phyloP scores from a whole-genome alignment of 2,329 filamentous ascomycete genomes.

The Colletotrichum filicis region DNA sequence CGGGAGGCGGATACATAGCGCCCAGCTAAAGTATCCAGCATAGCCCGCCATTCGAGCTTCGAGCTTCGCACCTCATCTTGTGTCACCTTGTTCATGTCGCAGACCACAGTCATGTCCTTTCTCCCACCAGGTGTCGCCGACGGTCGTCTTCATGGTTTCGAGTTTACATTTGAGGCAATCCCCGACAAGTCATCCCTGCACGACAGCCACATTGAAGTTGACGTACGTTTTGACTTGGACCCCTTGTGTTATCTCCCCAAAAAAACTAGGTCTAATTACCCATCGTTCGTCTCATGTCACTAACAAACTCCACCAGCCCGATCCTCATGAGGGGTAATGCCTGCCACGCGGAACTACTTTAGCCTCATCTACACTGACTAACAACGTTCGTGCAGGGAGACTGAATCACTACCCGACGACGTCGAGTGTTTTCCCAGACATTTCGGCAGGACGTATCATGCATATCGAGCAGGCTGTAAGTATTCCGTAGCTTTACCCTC shows the following conservation, averaged over 20 bases:
- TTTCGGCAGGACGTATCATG: slow-evolving; percentile 59
- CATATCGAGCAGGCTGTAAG: slow-evolving; percentile 59
- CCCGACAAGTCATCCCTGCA: slow-evolving; percentile 36
- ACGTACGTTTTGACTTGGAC: slow-evolving; percentile 22
- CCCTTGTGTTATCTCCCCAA: neutral
- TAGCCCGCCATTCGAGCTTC: neutral
- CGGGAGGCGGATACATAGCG: neutral
- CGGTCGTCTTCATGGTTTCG: slow-evolving; percentile 30
- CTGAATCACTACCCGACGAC: slow-evolving; percentile 53
- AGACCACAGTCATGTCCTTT: slow-evolving; percentile 23
- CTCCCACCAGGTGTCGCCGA: slow-evolving; percentile 21
- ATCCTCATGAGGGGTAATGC: slow-evolving; percentile 35
- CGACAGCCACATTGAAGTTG: slow-evolving; percentile 33
- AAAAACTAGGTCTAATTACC: neutral
- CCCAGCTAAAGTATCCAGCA: neutral
- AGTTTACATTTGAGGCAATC: slow-evolving; percentile 36
- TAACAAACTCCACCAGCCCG: slow-evolving; percentile 24
- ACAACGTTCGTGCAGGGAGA: slow-evolving; percentile 36
- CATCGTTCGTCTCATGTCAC: slow-evolving; percentile 24
- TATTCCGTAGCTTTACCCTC: slow-evolving; percentile 14
- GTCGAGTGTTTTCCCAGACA: slow-evolving; percentile 53
- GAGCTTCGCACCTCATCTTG: neutral
- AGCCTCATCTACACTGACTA: neutral
- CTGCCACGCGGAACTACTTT: neutral
- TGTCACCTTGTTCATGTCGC: slow-evolving; percentile 5